Conservation (phyloP, 1,284 basidiomycete genomes). For the Neonothopanus nambi region DNA sequence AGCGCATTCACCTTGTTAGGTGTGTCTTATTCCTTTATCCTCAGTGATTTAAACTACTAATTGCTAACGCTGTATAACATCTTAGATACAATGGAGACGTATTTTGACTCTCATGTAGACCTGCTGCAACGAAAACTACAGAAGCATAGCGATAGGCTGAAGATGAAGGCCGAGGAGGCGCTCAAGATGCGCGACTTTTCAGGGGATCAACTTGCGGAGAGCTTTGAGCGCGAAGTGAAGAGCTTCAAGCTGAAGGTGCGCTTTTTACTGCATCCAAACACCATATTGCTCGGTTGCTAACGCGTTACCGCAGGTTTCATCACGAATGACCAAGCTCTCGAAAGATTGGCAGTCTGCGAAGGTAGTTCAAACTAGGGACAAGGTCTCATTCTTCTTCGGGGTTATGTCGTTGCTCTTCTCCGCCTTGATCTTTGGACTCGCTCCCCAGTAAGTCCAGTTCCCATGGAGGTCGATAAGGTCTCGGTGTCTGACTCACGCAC, state of each 20-base stretch:
- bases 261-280: background rate
- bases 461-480: constrained; percentile 19
- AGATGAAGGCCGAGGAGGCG: constrained; percentile 71
- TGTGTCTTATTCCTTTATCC: background rate
- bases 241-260: constrained; percentile 69
- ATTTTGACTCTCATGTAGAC: constrained; percentile 88
- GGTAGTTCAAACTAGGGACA: constrained; percentile 88
- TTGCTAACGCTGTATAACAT: background rate
- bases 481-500: constrained; percentile 1
- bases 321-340: constrained; percentile 69
- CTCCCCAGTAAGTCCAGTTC: constrained; percentile 71
- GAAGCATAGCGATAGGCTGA: constrained; percentile 82
- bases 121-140: constrained; percentile 85
- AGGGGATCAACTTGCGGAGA: constrained; percentile 66
- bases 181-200: constrained; percentile 70
- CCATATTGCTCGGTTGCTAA: constrained; percentile 1
- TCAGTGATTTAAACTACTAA: no score
- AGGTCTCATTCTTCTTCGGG: constrained; percentile 88
- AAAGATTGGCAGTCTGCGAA: constrained; percentile 88
- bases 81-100: constrained; percentile 82
- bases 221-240: constrained; percentile 83
- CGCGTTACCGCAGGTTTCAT: constrained; percentile 56
- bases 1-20: constrained; percentile 17
- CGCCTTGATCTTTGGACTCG: constrained; percentile 80
- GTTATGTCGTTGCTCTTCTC: constrained; percentile 87